Evolutionary conservation across 139 green algal genomes (phyloP).

Genomic region (Bryopsis sp.): DNA sequence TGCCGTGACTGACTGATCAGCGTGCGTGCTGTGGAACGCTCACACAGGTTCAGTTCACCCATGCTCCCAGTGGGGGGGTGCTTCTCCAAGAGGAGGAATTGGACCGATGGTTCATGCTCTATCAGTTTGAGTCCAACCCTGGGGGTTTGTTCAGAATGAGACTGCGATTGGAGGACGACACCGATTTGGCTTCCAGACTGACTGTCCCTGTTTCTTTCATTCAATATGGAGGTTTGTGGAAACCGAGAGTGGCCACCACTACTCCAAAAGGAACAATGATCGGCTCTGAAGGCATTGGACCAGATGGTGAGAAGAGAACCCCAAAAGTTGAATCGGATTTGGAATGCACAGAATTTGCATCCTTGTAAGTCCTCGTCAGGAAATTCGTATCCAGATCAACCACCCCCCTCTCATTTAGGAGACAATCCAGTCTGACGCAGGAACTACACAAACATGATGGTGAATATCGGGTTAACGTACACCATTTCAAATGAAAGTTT

Average conservation of each 20-base stretch:
- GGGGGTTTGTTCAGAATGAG: background rate
- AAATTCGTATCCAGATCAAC: no score
- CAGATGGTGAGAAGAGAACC: conserved; percentile 5
- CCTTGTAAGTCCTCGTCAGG: no score
- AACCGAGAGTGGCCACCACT: background rate
- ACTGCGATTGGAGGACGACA: conserved; percentile 9
- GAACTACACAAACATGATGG: no score
- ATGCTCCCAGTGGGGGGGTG: conserved; percentile 1
- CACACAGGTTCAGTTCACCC: conserved; percentile 1
- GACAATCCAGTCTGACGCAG: no score
- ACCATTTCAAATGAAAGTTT: background rate
- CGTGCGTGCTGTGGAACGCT: background rate
- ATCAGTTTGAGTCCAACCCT: conserved; percentile 7
- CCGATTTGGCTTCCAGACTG: background rate
- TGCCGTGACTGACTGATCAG: no score
- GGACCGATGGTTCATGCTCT: conserved; percentile 13
- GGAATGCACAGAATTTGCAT: no score
- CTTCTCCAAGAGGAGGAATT: background rate
- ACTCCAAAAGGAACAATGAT: background rate
- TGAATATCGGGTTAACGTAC: no score
- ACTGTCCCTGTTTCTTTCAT: conserved; percentile 1
- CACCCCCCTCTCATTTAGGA: no score
- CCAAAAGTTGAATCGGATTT: no score
- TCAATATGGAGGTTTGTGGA: background rate
- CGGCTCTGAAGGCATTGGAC: conserved; percentile 1